Percentiles rank a stretch among this genome's conserved stretches.
Evolutionary conservation across 495 filamentous ascomycete species (phyloP).

Genomic region (Podospora comata): DNA sequence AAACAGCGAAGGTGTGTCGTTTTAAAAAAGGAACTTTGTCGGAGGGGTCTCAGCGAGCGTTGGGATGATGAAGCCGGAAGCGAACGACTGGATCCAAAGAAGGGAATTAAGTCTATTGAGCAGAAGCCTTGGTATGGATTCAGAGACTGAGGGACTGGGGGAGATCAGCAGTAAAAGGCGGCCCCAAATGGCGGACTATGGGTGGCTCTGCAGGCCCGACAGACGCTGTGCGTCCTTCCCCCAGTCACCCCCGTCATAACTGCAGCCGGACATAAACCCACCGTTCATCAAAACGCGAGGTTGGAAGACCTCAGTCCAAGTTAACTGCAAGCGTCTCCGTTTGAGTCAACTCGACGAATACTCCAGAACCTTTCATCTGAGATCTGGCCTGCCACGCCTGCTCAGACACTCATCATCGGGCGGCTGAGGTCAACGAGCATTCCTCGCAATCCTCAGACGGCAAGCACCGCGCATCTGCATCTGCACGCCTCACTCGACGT

Average conservation of each 20-base stretch:
- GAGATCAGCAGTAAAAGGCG: neutral
- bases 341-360: no score
- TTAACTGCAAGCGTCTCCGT: neutral
- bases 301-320: neutral
- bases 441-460: neutral
- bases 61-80: conserved; percentile 10
- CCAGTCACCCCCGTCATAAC: conserved; percentile 3
- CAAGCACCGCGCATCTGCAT: neutral
- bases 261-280: neutral
- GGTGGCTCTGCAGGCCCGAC: conserved; percentile 6
- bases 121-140: neutral
- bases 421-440: neutral
- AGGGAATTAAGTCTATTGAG: conserved; percentile 13
- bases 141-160: neutral
- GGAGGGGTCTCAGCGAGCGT: conserved; percentile 18
- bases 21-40: conserved; percentile 2
- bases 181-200: conserved; percentile 3
- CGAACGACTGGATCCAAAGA: conserved; percentile 4
- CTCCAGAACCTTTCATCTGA: neutral
- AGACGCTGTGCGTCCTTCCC: conserved; percentile 4
- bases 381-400: neutral
- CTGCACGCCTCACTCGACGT: neutral
- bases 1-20: conserved; percentile 12
- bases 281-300: conserved; percentile 11
- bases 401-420: neutral